phyloP scores from a whole-genome alignment of 495 filamentous ascomycete genomes.

The Penicillium herquei region DNA sequence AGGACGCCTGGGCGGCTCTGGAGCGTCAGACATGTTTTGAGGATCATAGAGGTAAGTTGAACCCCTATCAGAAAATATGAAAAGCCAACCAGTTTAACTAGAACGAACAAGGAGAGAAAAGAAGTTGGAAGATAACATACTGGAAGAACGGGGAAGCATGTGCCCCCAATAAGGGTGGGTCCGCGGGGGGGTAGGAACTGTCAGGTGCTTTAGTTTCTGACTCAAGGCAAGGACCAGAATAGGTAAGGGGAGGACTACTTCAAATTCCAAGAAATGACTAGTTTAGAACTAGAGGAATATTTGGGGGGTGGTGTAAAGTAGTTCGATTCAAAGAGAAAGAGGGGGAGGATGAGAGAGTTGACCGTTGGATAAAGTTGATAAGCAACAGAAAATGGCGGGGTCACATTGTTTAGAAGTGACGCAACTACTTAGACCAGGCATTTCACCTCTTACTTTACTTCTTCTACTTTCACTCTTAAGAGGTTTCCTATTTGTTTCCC shows the following conservation, averaged over 20 bases:
- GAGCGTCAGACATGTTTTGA: slow-evolving; percentile 42
- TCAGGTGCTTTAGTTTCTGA: not conserved
- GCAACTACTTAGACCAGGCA: not conserved
- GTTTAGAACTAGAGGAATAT: too few relatives aligned
- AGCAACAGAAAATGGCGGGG: not conserved
- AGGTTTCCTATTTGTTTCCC: too few relatives aligned
- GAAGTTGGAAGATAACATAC: slow-evolving; percentile 1
- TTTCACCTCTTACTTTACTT: too few relatives aligned
- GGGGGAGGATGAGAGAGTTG: not conserved
- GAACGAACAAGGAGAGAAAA: not conserved
- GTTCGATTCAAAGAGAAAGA: not conserved
- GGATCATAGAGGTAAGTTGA: slow-evolving; percentile 2
- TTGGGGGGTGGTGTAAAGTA: too few relatives aligned
- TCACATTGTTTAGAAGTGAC: not conserved
- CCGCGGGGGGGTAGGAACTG: not conserved
- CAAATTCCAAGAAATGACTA: too few relatives aligned
- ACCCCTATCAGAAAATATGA: slow-evolving; percentile 1
- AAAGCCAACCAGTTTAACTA: slow-evolving; percentile 4
- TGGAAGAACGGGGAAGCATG: not conserved
- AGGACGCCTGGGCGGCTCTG: slow-evolving; percentile 35
- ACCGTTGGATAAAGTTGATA: not conserved
- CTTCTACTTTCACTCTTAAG: too few relatives aligned
- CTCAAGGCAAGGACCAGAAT: not conserved
- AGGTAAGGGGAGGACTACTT: not conserved
- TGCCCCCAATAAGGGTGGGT: not conserved